Evolutionary conservation across 257 asterid genomes (phyloP).

Genomic region (Haberlea rhodopensis): DNA sequence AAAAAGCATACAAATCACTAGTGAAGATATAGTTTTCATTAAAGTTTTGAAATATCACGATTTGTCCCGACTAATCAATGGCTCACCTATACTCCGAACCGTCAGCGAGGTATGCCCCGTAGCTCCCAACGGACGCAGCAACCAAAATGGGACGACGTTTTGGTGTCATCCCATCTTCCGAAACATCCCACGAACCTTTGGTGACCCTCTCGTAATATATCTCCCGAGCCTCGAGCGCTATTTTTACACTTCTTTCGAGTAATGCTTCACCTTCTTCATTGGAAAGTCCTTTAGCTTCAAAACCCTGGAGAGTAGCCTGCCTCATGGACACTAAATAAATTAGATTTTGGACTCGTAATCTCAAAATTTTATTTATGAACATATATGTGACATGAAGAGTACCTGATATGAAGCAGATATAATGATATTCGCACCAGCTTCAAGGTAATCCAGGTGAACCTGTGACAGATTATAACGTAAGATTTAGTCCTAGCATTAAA

Average conservation of each 20-base stretch:
- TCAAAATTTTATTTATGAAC: neutral
- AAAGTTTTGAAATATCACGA: neutral
- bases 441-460: constrained; percentile 81
- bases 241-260: constrained; percentile 58
- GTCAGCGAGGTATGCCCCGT: constrained; percentile 81
- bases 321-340: constrained; percentile 16
- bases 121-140: constrained; percentile 91
- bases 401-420: constrained; percentile 87
- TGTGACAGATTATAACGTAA: too few relatives aligned
- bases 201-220: constrained; percentile 41
- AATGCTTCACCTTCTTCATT: constrained; percentile 58
- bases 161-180: neutral
- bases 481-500: too few relatives aligned
- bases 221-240: constrained; percentile 76
- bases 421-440: constrained; percentile 77
- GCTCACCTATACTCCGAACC: constrained; percentile 81
- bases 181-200: constrained; percentile 46
- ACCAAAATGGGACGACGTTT: neutral
- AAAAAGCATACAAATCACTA: neutral
- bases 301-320: constrained; percentile 87
- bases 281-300: constrained; percentile 70
- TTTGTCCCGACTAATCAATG: too few relatives aligned
- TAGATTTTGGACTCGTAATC: neutral
- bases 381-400: neutral
- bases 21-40: neutral